Percentiles rank a stretch among this genome's conserved stretches.
These are phyloP conservation scores for Cystobasidium sp. DNA, from an alignment of 1,284 basidiomycete species.

Conservation along the genomic window DNA sequence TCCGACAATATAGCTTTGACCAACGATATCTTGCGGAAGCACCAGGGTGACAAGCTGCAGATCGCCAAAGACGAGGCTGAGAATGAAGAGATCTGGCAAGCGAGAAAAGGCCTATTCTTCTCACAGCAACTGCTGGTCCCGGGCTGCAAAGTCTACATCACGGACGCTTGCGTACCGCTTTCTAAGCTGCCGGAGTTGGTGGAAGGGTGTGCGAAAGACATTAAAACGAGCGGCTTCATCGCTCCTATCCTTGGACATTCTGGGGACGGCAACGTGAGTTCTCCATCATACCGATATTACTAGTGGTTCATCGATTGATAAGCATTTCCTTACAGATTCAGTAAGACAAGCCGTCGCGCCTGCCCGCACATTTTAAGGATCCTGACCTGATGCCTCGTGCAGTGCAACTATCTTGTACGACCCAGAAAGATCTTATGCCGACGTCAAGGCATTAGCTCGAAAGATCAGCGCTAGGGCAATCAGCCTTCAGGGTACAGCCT, in stretches of 20 bases:
- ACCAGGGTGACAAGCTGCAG: constrained; percentile 72
- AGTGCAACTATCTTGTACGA: constrained; percentile 42
- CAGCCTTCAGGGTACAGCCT: constrained; percentile 40
- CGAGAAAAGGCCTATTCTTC: constrained; percentile 66
- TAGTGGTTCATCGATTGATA: not conserved
- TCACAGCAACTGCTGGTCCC: constrained; percentile 36
- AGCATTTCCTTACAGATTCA: constrained; percentile 35
- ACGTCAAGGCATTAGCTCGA: constrained; percentile 44
- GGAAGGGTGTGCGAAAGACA: constrained; percentile 44
- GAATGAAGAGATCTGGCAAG: constrained; percentile 77
- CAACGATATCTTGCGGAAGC: constrained; percentile 64
- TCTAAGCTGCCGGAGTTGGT: constrained; percentile 50
- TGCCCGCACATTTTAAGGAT: not conserved
- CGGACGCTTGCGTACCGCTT: constrained; percentile 52
- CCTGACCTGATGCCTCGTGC: not conserved
- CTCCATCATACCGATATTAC: constrained; percentile 41
- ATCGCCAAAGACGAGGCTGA: constrained; percentile 71
- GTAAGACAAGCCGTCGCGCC: not conserved
- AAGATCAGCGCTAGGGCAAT: constrained; percentile 45
- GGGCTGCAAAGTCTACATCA: constrained; percentile 46
- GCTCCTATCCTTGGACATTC: constrained; percentile 52
- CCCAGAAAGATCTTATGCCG: constrained; percentile 41
- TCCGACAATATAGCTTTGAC: constrained; percentile 68
- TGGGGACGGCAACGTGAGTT: constrained; percentile 51
- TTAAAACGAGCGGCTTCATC: constrained; percentile 45